Evolutionary conservation across 495 filamentous ascomycete genomes (phyloP).

Genomic region (Neurospora intermedia): DNA sequence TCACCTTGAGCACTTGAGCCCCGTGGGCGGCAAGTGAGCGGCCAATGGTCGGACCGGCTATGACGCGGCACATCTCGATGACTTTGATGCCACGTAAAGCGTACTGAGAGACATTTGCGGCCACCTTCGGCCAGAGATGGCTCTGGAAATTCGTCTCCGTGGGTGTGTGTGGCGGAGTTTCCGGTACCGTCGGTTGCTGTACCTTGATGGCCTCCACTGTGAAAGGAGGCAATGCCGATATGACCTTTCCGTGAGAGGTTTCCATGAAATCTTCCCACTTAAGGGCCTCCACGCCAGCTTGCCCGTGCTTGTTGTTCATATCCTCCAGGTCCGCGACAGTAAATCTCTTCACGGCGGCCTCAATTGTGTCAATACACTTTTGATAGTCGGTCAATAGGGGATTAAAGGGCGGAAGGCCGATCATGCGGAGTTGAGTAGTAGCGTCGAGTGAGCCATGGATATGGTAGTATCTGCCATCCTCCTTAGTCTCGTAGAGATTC

Average conservation of each 20-base stretch:
- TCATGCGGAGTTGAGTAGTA: conserved; percentile 56
- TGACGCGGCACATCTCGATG: conserved; percentile 58
- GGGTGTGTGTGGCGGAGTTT: conserved; percentile 45
- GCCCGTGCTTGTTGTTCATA: conserved; percentile 49
- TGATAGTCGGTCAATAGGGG: conserved; percentile 56
- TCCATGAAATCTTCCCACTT: conserved; percentile 54
- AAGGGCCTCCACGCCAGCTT: conserved; percentile 56
- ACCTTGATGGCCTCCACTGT: conserved; percentile 6
- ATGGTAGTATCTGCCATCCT: conserved; percentile 56
- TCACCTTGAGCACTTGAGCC: conserved; percentile 60
- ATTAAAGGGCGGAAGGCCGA: conserved; percentile 52
- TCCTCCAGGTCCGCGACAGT: conserved; percentile 52
- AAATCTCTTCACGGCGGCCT: conserved; percentile 51
- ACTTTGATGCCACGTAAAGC: conserved; percentile 46
- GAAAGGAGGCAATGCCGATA: conserved; percentile 15
- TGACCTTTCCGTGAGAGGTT: conserved; percentile 45
- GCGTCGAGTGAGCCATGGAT: conserved; percentile 72
- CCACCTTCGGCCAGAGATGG: background rate
- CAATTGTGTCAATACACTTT: conserved; percentile 56
- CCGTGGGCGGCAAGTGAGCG: conserved; percentile 59
- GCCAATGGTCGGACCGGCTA: conserved; percentile 52
- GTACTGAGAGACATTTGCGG: conserved; percentile 29
- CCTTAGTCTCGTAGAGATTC: conserved; percentile 63
- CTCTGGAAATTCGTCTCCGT: conserved; percentile 15
- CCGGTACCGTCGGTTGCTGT: conserved; percentile 16